Conservation (phyloP, 768 basidiomycete species). For the Suillus alpinus region DNA sequence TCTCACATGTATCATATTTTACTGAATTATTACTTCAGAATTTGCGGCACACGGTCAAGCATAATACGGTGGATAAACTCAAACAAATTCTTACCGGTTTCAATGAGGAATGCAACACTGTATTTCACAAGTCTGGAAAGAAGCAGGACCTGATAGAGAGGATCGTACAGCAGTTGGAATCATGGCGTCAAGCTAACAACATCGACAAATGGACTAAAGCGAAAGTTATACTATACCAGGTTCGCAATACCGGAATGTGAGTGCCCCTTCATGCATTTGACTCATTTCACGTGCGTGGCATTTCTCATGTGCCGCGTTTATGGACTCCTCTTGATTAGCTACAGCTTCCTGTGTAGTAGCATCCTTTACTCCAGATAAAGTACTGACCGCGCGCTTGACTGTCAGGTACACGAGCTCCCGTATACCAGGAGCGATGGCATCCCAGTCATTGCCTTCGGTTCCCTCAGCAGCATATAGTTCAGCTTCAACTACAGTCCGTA, state of each 20-base stretch:
- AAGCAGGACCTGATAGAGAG: conserved; percentile 87
- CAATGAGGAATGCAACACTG: conserved; percentile 73
- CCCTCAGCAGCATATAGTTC: conserved; percentile 14
- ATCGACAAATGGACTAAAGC: conserved; percentile 70
- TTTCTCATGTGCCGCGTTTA: conserved; percentile 10
- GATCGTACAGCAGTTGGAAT: conserved; percentile 56
- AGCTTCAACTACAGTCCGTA: conserved; percentile 15
- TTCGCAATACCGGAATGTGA: conserved; percentile 65
- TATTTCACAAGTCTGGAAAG: conserved; percentile 74
- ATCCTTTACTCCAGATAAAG: conserved; percentile 1
- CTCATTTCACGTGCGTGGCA: conserved; percentile 10
- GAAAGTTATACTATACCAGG: conserved; percentile 63
- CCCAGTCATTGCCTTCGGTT: conserved; percentile 24
- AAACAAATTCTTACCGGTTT: conserved; percentile 78
- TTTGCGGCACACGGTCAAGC: conserved; percentile 66
- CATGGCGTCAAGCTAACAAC: conserved; percentile 54
- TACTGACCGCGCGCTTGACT: conserved; percentile 14
- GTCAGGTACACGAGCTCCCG: conserved; percentile 28
- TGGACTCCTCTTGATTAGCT: neutral
- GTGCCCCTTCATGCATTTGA: conserved; percentile 30
- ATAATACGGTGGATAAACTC: conserved; percentile 82
- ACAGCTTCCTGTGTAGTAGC: conserved; percentile 9
- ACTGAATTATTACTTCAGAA: conserved; percentile 41
- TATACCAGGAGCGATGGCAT: conserved; percentile 20
- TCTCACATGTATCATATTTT: conserved; percentile 7